These are phyloP conservation scores for Chlamydomonas sp. DNA, from an alignment of 139 green algal species.

Conservation along the genomic window DNA sequence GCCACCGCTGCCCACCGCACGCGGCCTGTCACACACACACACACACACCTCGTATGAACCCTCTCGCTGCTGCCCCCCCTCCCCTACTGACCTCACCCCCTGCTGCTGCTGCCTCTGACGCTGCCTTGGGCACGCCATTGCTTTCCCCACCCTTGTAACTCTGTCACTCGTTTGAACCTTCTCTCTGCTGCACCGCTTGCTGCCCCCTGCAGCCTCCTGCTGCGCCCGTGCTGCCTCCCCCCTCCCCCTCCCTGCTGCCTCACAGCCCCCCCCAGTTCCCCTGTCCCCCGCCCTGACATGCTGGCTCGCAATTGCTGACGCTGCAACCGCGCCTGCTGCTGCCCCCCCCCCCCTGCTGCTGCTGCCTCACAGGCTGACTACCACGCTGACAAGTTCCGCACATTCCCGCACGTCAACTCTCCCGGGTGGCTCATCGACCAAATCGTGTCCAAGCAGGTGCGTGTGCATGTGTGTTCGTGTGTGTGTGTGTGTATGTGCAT, in stretches of 20 bases:
- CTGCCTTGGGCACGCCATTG: too few species aligned
- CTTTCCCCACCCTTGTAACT: background rate
- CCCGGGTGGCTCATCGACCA: constrained; percentile 22
- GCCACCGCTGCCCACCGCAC: background rate
- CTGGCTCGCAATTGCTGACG: background rate
- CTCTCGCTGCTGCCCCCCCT: background rate
- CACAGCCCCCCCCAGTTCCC: background rate
- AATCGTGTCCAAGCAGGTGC: constrained; percentile 16
- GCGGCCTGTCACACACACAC: background rate
- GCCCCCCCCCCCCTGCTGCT: background rate
- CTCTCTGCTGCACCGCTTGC: background rate
- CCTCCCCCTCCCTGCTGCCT: background rate
- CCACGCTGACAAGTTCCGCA: constrained; percentile 21
- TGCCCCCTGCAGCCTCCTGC: background rate
- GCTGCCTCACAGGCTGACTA: constrained; percentile 16
- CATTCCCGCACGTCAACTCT: constrained; percentile 30
- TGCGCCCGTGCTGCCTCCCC: background rate
- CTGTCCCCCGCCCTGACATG: background rate
- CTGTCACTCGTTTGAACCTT: background rate
- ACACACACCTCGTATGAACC: background rate
- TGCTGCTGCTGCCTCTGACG: too few species aligned
- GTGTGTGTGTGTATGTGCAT: too few species aligned
- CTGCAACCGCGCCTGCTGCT: background rate
- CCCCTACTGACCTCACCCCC: too few species aligned
- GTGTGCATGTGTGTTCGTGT: too few species aligned